A percentile compares a stretch with the other conserved stretches of the same genome.
Conservation (phyloP, 176 grass and related monocot genomes). For the Lolium multiflorum region DNA sequence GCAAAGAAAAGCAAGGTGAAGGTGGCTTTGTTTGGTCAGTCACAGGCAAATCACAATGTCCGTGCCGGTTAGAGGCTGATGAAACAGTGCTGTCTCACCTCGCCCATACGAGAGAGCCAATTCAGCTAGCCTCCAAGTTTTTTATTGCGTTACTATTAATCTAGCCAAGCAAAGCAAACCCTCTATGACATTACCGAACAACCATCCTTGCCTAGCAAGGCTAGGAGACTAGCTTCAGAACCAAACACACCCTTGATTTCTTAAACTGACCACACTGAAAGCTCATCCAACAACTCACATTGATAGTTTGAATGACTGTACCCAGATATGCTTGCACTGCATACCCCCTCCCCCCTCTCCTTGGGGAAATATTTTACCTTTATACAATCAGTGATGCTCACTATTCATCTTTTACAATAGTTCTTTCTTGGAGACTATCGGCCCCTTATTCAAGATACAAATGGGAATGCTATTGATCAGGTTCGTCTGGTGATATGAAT, state of each 20-base stretch:
- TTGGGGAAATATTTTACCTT: neutral
- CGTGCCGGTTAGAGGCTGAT: slow-evolving; percentile 4
- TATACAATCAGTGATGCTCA: slow-evolving; percentile 33
- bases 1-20: slow-evolving; percentile 12
- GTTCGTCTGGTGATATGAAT: slow-evolving; percentile 44
- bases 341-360: neutral
- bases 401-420: slow-evolving; percentile 45
- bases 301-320: slow-evolving; percentile 29
- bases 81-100: neutral
- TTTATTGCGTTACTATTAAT: neutral
- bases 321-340: slow-evolving; percentile 16
- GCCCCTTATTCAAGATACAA: slow-evolving; percentile 82
- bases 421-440: slow-evolving; percentile 99
- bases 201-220: slow-evolving; percentile 1
- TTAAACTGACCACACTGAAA: slow-evolving; percentile 12
- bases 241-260: neutral
- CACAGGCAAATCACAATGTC: neutral
- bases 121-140: neutral
- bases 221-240: slow-evolving; percentile 27
- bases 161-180: neutral
- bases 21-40: neutral
- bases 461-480: slow-evolving; percentile 91
- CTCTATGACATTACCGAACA: slow-evolving; percentile 15
- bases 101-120: neutral
- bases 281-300: neutral